These are phyloP conservation scores for Stachybotrys chartarum DNA, from an alignment of 2,329 filamentous ascomycete genomes.

Conservation along the genomic window DNA sequence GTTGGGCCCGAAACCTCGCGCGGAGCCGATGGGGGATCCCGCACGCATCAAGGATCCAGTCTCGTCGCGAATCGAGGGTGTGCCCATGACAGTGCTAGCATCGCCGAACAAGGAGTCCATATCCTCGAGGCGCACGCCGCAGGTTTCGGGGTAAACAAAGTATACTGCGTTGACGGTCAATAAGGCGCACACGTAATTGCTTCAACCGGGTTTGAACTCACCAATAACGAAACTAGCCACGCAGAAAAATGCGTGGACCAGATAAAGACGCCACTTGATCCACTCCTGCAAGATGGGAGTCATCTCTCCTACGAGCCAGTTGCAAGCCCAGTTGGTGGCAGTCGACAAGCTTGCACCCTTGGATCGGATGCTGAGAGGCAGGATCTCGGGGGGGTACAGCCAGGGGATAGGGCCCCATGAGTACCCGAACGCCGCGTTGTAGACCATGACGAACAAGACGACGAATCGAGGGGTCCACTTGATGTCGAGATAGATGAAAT, in stretches of 20 bases:
- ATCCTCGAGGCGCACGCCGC: slow-evolving; percentile 89
- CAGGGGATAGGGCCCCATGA: slow-evolving; percentile 95
- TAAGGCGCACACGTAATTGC: neutral
- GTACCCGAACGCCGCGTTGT: slow-evolving; percentile 95
- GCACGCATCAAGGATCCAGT: slow-evolving; percentile 73
- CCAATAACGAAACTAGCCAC: slow-evolving; percentile 91
- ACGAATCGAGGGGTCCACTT: slow-evolving; percentile 72
- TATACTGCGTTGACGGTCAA: slow-evolving; percentile 56
- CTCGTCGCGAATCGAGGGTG: slow-evolving; percentile 67
- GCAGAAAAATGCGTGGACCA: slow-evolving; percentile 96
- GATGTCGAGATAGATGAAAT: slow-evolving; percentile 88
- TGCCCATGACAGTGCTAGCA: slow-evolving; percentile 72
- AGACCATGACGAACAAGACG: slow-evolving; percentile 94
- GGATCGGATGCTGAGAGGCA: slow-evolving; percentile 91
- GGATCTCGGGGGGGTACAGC: slow-evolving; percentile 97
- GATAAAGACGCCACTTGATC: slow-evolving; percentile 90
- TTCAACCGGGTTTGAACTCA: slow-evolving; percentile 42
- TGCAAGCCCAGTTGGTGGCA: slow-evolving; percentile 96
- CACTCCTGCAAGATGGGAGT: slow-evolving; percentile 87
- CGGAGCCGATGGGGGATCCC: slow-evolving; percentile 67
- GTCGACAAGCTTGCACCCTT: slow-evolving; percentile 96
- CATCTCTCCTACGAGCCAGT: slow-evolving; percentile 93
- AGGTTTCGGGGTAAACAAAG: slow-evolving; percentile 96
- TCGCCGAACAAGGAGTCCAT: slow-evolving; percentile 96
- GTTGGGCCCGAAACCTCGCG: slow-evolving; percentile 53